Base-by-base conservation (phyloP, 352 stramenopile species). In the Plasmopara viticola region DNA sequence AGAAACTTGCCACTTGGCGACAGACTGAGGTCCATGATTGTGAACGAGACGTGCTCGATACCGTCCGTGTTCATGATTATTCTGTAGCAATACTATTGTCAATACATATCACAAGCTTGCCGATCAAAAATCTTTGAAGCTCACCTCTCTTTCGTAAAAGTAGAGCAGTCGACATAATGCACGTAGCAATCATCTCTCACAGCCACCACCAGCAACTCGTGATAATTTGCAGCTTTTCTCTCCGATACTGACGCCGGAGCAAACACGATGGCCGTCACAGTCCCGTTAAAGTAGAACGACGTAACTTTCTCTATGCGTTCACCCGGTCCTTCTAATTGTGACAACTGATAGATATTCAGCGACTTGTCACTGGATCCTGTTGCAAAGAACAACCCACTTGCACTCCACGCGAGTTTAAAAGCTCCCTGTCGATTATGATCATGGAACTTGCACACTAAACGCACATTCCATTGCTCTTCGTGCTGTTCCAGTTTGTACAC, bases 1-100 rank as follows among this genome's bases (percentile, higher is more conserved):
- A 90, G 58, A 28, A 88, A 94, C 39, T 91, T 90, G 42, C 72
- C 72, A 46, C 60, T 86, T 0, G 83, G 80, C 6, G 80, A 90
- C 20, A 85, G 51, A 20, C 67, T 80, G 43, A 94, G 52, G 48
- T 94, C 78, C 76, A 94, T 87, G 50, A 94, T 94, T 41, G 78
- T 89, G 57, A 89, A 94, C 18, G 83, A 94, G 6, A 91, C 80
- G 60, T 94, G 83, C 54, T 94, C 83, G 38, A 90, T 94, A 9
- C 62, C 77, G 41, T 94, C 83, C 28, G 78, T 66, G 52, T 94
- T 94, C 80, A 94, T 94, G 54, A 91, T 94, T 12, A 94, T 53
- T 51, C 83, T 90, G 25, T 5, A 52, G 20, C 20, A 25, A 25
- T 25, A 25, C 20, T 25, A 25, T 25, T 25, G 20, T 10, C 33